phyloP scores from a whole-genome alignment of 257 asterid species.

The Verbascum thapsus region DNA sequence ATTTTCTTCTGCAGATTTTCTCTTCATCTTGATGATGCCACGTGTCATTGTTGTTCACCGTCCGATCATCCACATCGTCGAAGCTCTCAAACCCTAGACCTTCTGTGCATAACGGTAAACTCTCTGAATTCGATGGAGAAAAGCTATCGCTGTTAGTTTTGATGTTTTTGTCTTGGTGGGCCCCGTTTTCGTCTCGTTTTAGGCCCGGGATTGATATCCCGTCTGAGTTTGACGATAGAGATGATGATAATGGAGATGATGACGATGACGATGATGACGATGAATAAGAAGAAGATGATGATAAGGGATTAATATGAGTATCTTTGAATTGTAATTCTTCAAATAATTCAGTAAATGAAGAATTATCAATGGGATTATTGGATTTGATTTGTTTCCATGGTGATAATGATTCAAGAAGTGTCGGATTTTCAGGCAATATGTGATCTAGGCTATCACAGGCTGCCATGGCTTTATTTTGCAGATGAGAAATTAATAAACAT shows the following conservation, averaged over 20 bases:
- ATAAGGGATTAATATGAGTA: slow-evolving; percentile 3
- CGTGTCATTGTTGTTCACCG: slow-evolving; percentile 23
- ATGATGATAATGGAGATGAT: slow-evolving; percentile 10
- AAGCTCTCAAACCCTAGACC: slow-evolving; percentile 87
- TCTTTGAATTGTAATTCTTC: slow-evolving; percentile 73
- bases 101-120: slow-evolving; percentile 75
- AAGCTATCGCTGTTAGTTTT: slow-evolving; percentile 44
- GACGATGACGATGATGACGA: not conserved
- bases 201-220: not conserved
- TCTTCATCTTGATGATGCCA: slow-evolving; percentile 33
- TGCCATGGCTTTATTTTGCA: slow-evolving; percentile 48
- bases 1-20: slow-evolving; percentile 26
- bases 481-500: slow-evolving; percentile 12
- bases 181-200: not conserved
- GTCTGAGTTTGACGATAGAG: slow-evolving; percentile 26
- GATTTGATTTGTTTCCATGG: slow-evolving; percentile 61
- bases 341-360: slow-evolving; percentile 65
- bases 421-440: slow-evolving; percentile 59
- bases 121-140: slow-evolving; percentile 63
- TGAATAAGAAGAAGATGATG: slow-evolving; percentile 23
- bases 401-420: slow-evolving; percentile 63
- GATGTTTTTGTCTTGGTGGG: too few species aligned
- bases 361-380: slow-evolving; percentile 35
- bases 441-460: slow-evolving; percentile 83
- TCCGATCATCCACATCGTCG: slow-evolving; percentile 79